phyloP scores from a whole-genome alignment of 164 flowering plant species.

The Sedum album region DNA sequence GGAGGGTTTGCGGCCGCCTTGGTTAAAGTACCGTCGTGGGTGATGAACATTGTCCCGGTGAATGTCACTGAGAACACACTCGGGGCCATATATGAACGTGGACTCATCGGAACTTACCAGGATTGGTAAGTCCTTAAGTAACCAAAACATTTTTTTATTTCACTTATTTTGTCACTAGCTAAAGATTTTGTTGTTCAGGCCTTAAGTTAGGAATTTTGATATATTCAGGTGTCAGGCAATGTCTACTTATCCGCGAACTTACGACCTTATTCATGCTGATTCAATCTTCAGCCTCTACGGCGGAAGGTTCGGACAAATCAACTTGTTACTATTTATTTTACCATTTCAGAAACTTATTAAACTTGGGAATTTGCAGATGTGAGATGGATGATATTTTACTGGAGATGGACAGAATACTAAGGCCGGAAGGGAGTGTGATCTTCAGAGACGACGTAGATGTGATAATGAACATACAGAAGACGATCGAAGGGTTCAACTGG shows the following conservation, averaged over 20 bases:
- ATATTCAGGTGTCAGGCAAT: constrained; percentile 75
- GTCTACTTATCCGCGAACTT: constrained; percentile 78
- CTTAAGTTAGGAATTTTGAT: neutral
- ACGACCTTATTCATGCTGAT: constrained; percentile 53
- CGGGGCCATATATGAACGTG: constrained; percentile 74
- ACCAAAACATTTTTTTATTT: neutral
- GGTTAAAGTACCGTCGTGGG: constrained; percentile 70
- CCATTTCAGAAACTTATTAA: neutral
- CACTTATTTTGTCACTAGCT: neutral
- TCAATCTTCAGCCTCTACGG: constrained; percentile 50
- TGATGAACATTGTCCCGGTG: constrained; percentile 73
- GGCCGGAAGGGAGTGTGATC: constrained; percentile 70
- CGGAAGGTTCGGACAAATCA: constrained; percentile 51
- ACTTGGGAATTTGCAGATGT: constrained; percentile 38
- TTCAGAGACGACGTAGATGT: constrained; percentile 71
- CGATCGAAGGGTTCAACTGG: constrained; percentile 52
- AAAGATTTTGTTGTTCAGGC: neutral
- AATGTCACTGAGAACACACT: constrained; percentile 51
- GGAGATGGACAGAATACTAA: constrained; percentile 77
- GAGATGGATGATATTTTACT: constrained; percentile 60
- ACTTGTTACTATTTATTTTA: no score
- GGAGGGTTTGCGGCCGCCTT: constrained; percentile 97
- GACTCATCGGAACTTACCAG: constrained; percentile 82
- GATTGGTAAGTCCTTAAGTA: constrained; percentile 45
- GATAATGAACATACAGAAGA: constrained; percentile 36